A percentile compares a stretch with the other conserved stretches of the same genome.
phyloP scores from a whole-genome alignment of 2,329 filamentous ascomycete species.

The Aureobasidium sp. region DNA sequence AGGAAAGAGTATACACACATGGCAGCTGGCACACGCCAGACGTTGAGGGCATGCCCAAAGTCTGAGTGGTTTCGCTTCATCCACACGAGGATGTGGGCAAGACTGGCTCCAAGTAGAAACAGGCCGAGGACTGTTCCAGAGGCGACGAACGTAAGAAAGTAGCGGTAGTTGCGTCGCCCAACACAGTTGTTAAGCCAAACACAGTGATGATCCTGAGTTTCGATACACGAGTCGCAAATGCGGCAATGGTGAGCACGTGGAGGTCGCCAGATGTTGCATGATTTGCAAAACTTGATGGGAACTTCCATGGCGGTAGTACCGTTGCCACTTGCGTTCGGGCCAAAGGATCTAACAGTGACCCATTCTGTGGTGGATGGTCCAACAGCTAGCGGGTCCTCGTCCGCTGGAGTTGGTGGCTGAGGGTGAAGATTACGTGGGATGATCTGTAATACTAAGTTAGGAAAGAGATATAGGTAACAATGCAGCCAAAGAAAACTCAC shows the following conservation, averaged over 20 bases:
- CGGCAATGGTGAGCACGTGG: slow-evolving; percentile 94
- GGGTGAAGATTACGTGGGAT: slow-evolving; percentile 84
- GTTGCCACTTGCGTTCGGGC: slow-evolving; percentile 49
- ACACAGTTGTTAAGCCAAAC: slow-evolving; percentile 99
- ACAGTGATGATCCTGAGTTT: slow-evolving; percentile 96
- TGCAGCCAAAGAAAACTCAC: slow-evolving; percentile 48
- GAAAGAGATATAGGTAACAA: not conserved
- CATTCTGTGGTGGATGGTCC: slow-evolving; percentile 90
- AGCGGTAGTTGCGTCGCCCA: slow-evolving; percentile 93
- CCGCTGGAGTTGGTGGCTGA: slow-evolving; percentile 65
- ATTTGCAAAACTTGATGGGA: slow-evolving; percentile 95
- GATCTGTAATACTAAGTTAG: slow-evolving; percentile 49
- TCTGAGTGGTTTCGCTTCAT: slow-evolving; percentile 52
- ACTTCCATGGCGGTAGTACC: slow-evolving; percentile 79
- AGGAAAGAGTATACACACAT: slow-evolving; percentile 78
- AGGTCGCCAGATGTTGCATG: slow-evolving; percentile 94
- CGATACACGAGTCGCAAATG: slow-evolving; percentile 92
- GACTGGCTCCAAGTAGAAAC: slow-evolving; percentile 65
- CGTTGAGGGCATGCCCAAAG: slow-evolving; percentile 59
- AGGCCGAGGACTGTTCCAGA: slow-evolving; percentile 65
- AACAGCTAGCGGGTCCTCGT: slow-evolving; percentile 71
- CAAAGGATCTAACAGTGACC: slow-evolving; percentile 62
- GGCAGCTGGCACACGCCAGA: slow-evolving; percentile 63
- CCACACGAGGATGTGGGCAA: slow-evolving; percentile 76
- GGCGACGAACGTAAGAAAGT: slow-evolving; percentile 88